These are phyloP conservation scores for Cladosporium sp. DNA, from an alignment of 2,329 filamentous ascomycete species.

Conservation along the genomic window DNA sequence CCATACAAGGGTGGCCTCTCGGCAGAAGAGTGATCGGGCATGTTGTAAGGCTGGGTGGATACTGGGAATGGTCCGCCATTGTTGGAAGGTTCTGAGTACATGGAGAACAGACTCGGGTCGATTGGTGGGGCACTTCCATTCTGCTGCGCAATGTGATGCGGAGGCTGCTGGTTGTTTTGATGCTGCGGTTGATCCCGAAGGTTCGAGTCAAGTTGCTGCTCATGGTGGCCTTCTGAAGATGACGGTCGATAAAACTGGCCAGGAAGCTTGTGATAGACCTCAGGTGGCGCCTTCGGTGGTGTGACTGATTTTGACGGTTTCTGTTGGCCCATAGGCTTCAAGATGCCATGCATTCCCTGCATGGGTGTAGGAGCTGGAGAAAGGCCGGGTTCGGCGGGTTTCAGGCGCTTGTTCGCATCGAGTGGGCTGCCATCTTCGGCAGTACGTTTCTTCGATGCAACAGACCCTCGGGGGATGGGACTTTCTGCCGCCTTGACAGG, in stretches of 20 bases:
- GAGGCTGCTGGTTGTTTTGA: constrained; percentile 14
- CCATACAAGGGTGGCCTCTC: constrained; percentile 22
- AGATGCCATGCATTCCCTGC: constrained; percentile 14
- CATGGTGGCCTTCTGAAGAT: constrained; percentile 13
- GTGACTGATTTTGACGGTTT: constrained; percentile 2
- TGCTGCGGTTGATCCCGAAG: constrained; percentile 10
- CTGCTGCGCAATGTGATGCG: neutral
- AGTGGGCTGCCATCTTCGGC: constrained; percentile 33
- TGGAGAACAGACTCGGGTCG: constrained; percentile 23
- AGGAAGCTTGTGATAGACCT: constrained; percentile 13
- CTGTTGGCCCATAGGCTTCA: constrained; percentile 10
- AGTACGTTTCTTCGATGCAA: constrained; percentile 52
- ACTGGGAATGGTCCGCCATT: constrained; percentile 10
- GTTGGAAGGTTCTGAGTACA: constrained; percentile 19
- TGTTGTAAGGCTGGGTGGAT: constrained; percentile 13
- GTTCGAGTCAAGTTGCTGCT: constrained; percentile 5
- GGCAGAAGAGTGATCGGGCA: constrained; percentile 18
- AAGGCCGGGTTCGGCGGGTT: constrained; percentile 15
- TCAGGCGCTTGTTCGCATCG: constrained; percentile 24
- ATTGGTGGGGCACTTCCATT: constrained; percentile 17
- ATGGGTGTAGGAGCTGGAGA: constrained; percentile 8
- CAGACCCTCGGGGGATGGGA: constrained; percentile 55
- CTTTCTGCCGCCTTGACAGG: constrained; percentile 60
- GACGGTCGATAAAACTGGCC: constrained; percentile 12
- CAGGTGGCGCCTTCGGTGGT: constrained; percentile 8